phyloP scores from a whole-genome alignment of 139 green algal species.

The Nannochloris sp. region DNA sequence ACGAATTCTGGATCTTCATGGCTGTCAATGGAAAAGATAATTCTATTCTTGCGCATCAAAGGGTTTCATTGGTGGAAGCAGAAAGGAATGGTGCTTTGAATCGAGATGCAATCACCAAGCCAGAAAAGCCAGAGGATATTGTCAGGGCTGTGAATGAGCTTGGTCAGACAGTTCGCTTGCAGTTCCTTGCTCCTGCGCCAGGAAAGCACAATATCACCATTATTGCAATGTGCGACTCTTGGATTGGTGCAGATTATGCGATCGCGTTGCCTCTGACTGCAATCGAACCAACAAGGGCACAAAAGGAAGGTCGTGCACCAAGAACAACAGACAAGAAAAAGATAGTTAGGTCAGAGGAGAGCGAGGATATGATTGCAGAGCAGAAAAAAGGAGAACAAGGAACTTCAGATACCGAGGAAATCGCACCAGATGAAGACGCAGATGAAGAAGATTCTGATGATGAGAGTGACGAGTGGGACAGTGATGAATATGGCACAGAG shows the following conservation, averaged over 20 bases:
- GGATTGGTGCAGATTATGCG: slow-evolving; percentile 67
- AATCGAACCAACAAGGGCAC: slow-evolving; percentile 19
- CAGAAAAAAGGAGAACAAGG: slow-evolving; percentile 12
- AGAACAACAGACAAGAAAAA: slow-evolving; percentile 2
- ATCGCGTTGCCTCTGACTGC: slow-evolving; percentile 46
- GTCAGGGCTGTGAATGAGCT: background rate
- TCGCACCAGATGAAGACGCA: background rate
- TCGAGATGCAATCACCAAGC: background rate
- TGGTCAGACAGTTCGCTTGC: slow-evolving; percentile 61
- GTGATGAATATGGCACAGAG: slow-evolving; percentile 39
- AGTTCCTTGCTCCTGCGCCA: slow-evolving; percentile 47
- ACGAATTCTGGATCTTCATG: slow-evolving; percentile 69
- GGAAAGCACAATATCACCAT: slow-evolving; percentile 64
- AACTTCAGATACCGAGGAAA: slow-evolving; percentile 11
- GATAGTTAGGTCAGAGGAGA: slow-evolving; percentile 17
- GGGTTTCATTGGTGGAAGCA: slow-evolving; percentile 38
- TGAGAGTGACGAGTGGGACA: slow-evolving; percentile 31
- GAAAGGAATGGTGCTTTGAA: slow-evolving; percentile 42
- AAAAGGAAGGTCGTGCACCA: slow-evolving; percentile 32
- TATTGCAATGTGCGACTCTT: slow-evolving; percentile 66
- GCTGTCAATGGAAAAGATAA: slow-evolving; percentile 51
- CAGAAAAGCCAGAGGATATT: background rate
- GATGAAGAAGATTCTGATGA: slow-evolving; percentile 21
- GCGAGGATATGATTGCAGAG: slow-evolving; percentile 9
- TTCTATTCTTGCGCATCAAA: slow-evolving; percentile 21